Conservation (phyloP, 768 basidiomycete species). For the Collybia sordida region DNA sequence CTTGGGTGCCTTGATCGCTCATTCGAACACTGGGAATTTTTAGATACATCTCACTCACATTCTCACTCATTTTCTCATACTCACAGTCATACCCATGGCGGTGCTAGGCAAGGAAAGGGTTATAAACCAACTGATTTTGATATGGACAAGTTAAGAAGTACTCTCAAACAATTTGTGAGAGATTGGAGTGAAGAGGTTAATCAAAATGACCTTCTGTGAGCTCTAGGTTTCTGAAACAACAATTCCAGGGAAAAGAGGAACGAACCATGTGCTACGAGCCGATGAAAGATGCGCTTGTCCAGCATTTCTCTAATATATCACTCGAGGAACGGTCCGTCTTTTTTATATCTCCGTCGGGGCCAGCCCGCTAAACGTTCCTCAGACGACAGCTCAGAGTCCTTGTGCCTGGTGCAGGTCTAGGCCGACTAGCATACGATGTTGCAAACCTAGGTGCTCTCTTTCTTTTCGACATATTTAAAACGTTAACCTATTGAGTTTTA, state of each 20-base stretch:
- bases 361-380: constrained; percentile 6
- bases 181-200: constrained; percentile 88
- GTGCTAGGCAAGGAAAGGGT: constrained; percentile 20
- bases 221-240: neutral
- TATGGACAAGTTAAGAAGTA: constrained; percentile 90
- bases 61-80: constrained; percentile 27
- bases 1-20: too few species aligned
- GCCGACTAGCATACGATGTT: constrained; percentile 85
- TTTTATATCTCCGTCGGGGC: constrained; percentile 1
- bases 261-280: constrained; percentile 80
- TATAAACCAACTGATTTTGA: constrained; percentile 67
- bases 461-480: neutral
- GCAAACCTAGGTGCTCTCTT: constrained; percentile 65
- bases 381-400: constrained; percentile 69
- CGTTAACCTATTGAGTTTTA: constrained; percentile 23
- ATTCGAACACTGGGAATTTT: too few species aligned
- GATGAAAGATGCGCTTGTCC: constrained; percentile 71
- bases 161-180: constrained; percentile 88
- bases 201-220: neutral
- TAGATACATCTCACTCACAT: constrained; percentile 8
- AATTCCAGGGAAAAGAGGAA: constrained; percentile 65
- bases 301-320: constrained; percentile 59
- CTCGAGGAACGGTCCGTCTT: constrained; percentile 48
- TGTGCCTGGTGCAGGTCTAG: constrained; percentile 89
- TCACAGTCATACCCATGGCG: constrained; percentile 33